Conservation (phyloP, 2,329 filamentous ascomycete genomes). For the Aurifilum marmelostoma region DNA sequence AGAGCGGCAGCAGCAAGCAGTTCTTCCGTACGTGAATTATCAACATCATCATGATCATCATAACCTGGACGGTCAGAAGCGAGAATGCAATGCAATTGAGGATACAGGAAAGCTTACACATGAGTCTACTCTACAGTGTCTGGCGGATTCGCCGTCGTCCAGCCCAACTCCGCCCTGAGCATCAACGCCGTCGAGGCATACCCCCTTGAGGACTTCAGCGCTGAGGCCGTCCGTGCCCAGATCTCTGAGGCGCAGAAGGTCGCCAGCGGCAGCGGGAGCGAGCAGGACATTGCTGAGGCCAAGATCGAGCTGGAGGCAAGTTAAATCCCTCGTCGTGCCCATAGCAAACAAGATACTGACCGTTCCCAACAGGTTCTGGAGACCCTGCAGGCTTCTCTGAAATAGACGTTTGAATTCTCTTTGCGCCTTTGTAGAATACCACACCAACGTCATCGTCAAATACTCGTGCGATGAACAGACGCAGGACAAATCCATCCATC, state of each 20-base stretch:
- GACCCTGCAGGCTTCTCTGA: conserved; percentile 78
- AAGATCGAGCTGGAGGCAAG: conserved; percentile 98
- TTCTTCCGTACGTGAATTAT: conserved; percentile 82
- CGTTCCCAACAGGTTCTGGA: conserved; percentile 68
- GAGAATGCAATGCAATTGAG: background rate
- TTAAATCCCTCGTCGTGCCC: conserved; percentile 3
- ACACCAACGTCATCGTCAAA: conserved; percentile 23
- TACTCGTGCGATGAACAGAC: conserved; percentile 15
- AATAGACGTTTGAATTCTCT: conserved; percentile 59
- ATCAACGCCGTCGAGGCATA: conserved; percentile 98
- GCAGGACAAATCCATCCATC: conserved; percentile 9
- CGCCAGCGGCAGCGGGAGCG: conserved; percentile 84
- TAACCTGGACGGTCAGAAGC: background rate
- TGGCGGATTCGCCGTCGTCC: conserved; percentile 94
- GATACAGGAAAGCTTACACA: conserved; percentile 20
- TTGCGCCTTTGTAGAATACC: conserved; percentile 43
- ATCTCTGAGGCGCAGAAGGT: conserved; percentile 96
- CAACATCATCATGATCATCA: background rate
- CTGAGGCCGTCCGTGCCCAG: conserved; percentile 85
- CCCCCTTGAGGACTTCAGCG: conserved; percentile 93
- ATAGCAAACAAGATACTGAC: conserved; percentile 41
- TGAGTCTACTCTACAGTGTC: conserved; percentile 66
- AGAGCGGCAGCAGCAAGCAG: conserved; percentile 86
- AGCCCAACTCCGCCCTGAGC: conserved; percentile 92
- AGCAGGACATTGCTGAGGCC: conserved; percentile 97